Base-by-base conservation (phyloP, 2,329 filamentous ascomycete genomes). In the Chaetomium sp. region DNA sequence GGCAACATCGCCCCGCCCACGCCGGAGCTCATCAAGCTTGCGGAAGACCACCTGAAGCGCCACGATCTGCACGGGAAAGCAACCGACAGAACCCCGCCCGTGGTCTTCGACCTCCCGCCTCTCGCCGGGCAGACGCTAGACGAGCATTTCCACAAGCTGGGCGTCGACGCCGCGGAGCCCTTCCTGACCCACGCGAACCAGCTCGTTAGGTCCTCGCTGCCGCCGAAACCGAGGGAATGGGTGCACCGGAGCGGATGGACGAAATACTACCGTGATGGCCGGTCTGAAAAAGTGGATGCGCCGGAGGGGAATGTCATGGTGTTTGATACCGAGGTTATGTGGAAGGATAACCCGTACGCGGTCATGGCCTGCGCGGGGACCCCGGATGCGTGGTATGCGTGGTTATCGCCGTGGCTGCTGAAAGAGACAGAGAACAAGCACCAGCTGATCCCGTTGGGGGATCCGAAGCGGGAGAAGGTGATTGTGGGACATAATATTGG, bases 261-360 rank as follows among this genome's bases (percentile, higher is more conserved):
- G 0, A 96, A 91, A 71, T 99, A 99, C 72, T 79, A 86, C 61
- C 69, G 76, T 2, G 86, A 95, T 69, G 91, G 89, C 27, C 77
- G 74, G 10, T 79, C 79, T 12, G 88, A 94, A 68, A 70, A 78
- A 3, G 82, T 96, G 4, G 84, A 87, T 59, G 82, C 84, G 8
- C 94, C 95, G 0, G 79, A 92, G 58, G 91, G 94, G 67, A 74
- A 81, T 3, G 86, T 92, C 78, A 76, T 97, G 53, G 91, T 88
- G 40, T 99, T 99, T 65, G 94, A 99, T 71, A 95, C 91, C 1
- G 94, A 99, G 71, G 91, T 96, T 47, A 86, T 99, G 86, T 99
- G 87, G 81, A 95, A 95, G 69, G 84, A 94, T 67, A 92, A 86
- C 62, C 86, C 88, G 0, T 99, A 90, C 70, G 91, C 95, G 0